phyloP scores from a whole-genome alignment of 2,329 filamentous ascomycete genomes.

The Colletotrichum tamarilloi region DNA sequence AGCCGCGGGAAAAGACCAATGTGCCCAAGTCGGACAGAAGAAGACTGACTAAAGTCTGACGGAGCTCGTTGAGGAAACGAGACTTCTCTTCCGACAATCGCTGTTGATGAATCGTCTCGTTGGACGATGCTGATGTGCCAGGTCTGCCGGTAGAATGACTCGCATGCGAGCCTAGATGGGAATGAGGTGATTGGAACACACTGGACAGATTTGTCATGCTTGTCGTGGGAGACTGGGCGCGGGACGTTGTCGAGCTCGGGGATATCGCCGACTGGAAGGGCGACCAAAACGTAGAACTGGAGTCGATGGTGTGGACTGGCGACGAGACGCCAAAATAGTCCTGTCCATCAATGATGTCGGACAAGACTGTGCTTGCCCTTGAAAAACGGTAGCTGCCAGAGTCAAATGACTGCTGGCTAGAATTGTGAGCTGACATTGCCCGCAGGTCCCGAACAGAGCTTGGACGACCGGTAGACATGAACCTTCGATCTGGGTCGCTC shows the following conservation, averaged over 20 bases:
- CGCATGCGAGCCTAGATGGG: slow-evolving; percentile 56
- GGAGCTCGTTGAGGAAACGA: slow-evolving; percentile 81
- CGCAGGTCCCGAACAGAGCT: slow-evolving; percentile 68
- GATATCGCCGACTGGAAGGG: slow-evolving; percentile 79
- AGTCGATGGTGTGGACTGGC: slow-evolving; percentile 78
- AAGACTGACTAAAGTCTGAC: slow-evolving; percentile 83
- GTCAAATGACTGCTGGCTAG: slow-evolving; percentile 77
- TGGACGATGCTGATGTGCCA: slow-evolving; percentile 74
- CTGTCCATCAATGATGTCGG: slow-evolving; percentile 76
- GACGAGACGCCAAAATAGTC: slow-evolving; percentile 78
- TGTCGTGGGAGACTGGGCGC: slow-evolving; percentile 71
- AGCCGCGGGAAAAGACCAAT: slow-evolving; percentile 86
- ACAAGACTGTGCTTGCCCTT: slow-evolving; percentile 65
- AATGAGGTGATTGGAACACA: slow-evolving; percentile 58
- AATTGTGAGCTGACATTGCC: slow-evolving; percentile 68
- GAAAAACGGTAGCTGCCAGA: slow-evolving; percentile 73
- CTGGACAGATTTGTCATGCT: slow-evolving; percentile 69
- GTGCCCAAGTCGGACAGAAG: slow-evolving; percentile 90
- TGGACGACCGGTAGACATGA: slow-evolving; percentile 55
- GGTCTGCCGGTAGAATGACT: slow-evolving; percentile 66
- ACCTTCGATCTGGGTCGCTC: slow-evolving; percentile 65
- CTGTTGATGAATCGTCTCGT: slow-evolving; percentile 73
- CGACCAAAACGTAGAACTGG: slow-evolving; percentile 88
- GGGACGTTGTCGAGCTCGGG: slow-evolving; percentile 68
- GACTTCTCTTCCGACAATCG: slow-evolving; percentile 75